Evolutionary conservation across 768 basidiomycete species (phyloP), one percentile per base, ranked within the genome.

Genomic region (Cyclocybe aegerita): DNA sequence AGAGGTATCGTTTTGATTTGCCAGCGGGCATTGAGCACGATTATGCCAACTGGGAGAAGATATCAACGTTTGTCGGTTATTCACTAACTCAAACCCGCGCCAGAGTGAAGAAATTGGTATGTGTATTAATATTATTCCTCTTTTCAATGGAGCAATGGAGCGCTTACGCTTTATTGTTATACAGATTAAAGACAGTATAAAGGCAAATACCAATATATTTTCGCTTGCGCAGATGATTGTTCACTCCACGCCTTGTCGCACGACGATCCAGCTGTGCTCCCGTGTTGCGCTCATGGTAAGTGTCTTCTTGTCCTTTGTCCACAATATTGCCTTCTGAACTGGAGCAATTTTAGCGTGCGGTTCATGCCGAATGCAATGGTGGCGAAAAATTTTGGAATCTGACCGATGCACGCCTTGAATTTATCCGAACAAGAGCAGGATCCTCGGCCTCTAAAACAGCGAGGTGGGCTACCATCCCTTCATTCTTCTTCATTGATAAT

Each of bases 211-310:
- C n/a, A 54, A 54, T n/a, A 40, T 54, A 33, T 54, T 45, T 15
- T 16, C 42, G 7, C 53, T 54, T 33, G 36, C 42, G 2, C 53
- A 54, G 47, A 9, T 33, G 6, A 45, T 54, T 35, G 53, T 49
- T n/a, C 34, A 43, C 29, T 16, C 30, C 4, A 50, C 50, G 12
- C 50, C 54, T 4, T 52, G 50, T 48, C 50, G 31, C 14, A 15
- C 43, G 10, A 56, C 50, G 6, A 34, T 56, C 11, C 55, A 52
- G 33, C 50, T 56, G 38, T 56, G 55, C 23, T n/a, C 55, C 43
- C 35, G 51, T 9, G 42, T 56, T 42, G 46, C 46, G 2, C 43
- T 56, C 36, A 56, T 56, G 55, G 55, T 52, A 35, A 52, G 50
- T 14, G 12, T 35, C 16, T 36, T 9, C 33, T 50, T 48, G 12